A percentile compares a stretch with the other conserved stretches of the same genome.
These are phyloP conservation scores for Aspergillus heteromorphus DNA, from an alignment of 495 filamentous ascomycete species.

Conservation along the genomic window DNA sequence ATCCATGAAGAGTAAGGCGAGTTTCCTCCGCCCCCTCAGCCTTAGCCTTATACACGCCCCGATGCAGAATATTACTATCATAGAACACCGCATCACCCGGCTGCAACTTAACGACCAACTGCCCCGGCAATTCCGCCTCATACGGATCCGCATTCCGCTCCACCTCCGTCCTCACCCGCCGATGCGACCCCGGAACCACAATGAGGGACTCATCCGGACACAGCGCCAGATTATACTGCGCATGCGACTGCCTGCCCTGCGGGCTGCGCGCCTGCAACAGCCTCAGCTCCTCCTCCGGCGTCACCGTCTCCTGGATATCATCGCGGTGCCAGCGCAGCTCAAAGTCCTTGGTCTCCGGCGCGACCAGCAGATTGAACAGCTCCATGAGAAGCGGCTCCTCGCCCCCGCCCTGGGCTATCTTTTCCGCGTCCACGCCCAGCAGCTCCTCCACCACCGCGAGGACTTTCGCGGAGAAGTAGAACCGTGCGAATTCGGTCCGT, in stretches of 20 bases:
- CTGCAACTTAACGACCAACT: conserved; percentile 57
- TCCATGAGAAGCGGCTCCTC: conserved; percentile 64
- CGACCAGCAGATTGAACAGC: conserved; percentile 72
- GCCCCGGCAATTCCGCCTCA: conserved; percentile 51
- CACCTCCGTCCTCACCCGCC: conserved; percentile 54
- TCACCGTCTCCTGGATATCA: conserved; percentile 57
- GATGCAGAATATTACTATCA: conserved; percentile 81
- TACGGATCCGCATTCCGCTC: conserved; percentile 60
- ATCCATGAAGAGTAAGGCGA: conserved; percentile 77
- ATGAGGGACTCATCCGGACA: conserved; percentile 61
- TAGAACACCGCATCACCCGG: conserved; percentile 79
- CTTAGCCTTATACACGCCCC: conserved; percentile 61
- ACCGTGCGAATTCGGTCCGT: conserved; percentile 47
- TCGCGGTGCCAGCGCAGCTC: conserved; percentile 74
- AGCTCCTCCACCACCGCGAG: conserved; percentile 52
- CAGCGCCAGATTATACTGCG: conserved; percentile 76
- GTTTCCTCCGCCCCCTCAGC: conserved; percentile 42
- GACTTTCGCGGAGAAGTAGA: conserved; percentile 63
- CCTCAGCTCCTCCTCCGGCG: conserved; percentile 49
- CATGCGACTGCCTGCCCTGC: conserved; percentile 49
- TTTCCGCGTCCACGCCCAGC: conserved; percentile 36
- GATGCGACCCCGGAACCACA: conserved; percentile 67
- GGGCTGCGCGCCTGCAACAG: conserved; percentile 41
- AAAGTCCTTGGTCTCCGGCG: conserved; percentile 57
- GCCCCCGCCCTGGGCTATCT: too few species aligned